Evolutionary conservation across 495 filamentous ascomycete genomes (phyloP).

Genomic region (Penicillium simplicissimum): DNA sequence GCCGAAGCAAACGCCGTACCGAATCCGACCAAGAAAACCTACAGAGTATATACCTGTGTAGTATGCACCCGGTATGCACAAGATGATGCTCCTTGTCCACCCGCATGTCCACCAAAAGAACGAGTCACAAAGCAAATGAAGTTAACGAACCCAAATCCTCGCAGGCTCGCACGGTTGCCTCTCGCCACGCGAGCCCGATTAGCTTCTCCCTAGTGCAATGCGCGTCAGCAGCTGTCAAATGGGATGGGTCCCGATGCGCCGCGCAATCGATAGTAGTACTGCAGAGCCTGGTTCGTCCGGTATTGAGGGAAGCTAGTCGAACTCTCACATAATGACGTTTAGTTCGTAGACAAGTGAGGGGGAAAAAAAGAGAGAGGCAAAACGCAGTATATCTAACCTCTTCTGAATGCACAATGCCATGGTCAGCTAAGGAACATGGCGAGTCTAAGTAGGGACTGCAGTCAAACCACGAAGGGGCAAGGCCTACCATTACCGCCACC

Average conservation of each 20-base stretch:
- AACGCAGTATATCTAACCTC: too few species aligned
- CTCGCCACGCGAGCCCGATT: neutral
- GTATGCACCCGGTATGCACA: too few species aligned
- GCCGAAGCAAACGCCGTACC: too few species aligned
- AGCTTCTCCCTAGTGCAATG: neutral
- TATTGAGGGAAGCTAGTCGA: too few species aligned
- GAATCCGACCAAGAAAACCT: too few species aligned
- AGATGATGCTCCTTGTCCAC: too few species aligned
- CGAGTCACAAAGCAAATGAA: neutral
- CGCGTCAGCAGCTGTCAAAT: constrained; percentile 5
- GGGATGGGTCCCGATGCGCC: neutral
- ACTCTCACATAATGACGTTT: too few species aligned
- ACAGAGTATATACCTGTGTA: too few species aligned
- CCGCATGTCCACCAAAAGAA: neutral
- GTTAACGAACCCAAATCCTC: neutral
- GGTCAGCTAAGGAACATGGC: neutral
- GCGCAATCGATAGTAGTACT: neutral
- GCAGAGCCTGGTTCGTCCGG: too few species aligned
- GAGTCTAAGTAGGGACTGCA: neutral
- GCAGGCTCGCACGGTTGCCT: neutral
- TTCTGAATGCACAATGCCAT: neutral
- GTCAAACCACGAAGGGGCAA: neutral
- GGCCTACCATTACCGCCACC: neutral
- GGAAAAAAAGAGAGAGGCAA: too few species aligned
- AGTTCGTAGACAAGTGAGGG: too few species aligned